A percentile compares a stretch with the other conserved stretches of the same genome.
Conservation (phyloP, 495 filamentous ascomycete genomes). For the Annulohypoxylon bovei region DNA sequence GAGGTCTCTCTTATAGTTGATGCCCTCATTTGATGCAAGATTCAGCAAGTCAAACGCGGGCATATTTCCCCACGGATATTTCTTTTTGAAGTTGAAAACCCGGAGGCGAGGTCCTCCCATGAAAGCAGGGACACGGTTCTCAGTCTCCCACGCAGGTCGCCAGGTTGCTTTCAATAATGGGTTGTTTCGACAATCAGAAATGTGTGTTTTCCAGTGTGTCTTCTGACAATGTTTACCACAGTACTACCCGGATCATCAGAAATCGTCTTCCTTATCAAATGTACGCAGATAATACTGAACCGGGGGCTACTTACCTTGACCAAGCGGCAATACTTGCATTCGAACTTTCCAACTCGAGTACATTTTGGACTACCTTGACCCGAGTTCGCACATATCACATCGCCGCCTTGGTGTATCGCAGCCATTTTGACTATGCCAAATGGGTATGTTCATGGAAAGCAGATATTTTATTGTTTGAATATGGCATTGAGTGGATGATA, state of each 20-base stretch:
- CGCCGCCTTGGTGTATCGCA: not conserved
- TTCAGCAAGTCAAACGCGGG: conserved; percentile 59
- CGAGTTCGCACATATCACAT: not conserved
- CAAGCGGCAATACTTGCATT: conserved; percentile 6
- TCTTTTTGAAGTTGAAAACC: conserved; percentile 17
- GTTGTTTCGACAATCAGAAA: conserved; percentile 18
- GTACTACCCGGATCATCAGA: conserved; percentile 9
- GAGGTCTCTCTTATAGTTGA: conserved; percentile 43
- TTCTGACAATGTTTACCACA: conserved; percentile 19
- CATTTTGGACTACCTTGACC: not conserved
- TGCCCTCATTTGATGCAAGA: conserved; percentile 56
- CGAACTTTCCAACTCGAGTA: not conserved
- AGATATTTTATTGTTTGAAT: not conserved
- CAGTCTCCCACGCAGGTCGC: conserved; percentile 18
- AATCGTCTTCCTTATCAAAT: not conserved
- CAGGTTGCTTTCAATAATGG: conserved; percentile 17
- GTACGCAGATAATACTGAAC: not conserved
- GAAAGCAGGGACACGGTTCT: conserved; percentile 14
- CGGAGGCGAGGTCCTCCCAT: conserved; percentile 11
- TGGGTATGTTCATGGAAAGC: not conserved
- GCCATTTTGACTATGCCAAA: not conserved
- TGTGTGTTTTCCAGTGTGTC: conserved; percentile 23
- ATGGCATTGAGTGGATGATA: not conserved
- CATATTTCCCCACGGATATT: conserved; percentile 59
- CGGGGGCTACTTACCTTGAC: conserved; percentile 10